A percentile compares a stretch with the other conserved stretches of the same genome.
These are phyloP conservation scores for Torrubiella hemipterigena DNA, from an alignment of 2,329 filamentous ascomycete species.

Conservation along the genomic window DNA sequence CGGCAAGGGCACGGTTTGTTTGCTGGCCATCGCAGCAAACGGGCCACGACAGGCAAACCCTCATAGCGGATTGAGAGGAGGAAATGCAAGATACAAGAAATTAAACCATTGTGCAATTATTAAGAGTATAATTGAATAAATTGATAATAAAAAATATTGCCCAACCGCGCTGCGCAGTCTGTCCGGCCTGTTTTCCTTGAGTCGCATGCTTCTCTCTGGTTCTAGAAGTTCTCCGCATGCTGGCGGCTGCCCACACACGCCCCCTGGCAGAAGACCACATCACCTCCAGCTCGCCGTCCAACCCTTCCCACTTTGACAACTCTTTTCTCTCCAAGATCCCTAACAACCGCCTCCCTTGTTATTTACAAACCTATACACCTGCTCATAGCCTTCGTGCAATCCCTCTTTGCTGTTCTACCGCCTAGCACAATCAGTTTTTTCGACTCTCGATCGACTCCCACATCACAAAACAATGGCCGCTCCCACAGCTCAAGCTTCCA, in stretches of 20 bases:
- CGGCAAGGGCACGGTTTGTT: too few relatives aligned
- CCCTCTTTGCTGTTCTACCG: background rate
- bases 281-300: slow-evolving; percentile 1
- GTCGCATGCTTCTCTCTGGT: slow-evolving; percentile 13
- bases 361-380: background rate
- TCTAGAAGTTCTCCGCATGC: slow-evolving; percentile 9
- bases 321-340: slow-evolving; percentile 1
- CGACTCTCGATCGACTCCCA: slow-evolving; percentile 3
- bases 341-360: too few relatives aligned
- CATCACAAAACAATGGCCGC: slow-evolving; percentile 41
- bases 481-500: slow-evolving; percentile 49
- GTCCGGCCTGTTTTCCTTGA: slow-evolving; percentile 5
- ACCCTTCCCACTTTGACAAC: too few relatives aligned
- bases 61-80: too few relatives aligned
- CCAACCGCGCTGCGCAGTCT: too few relatives aligned
- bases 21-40: too few relatives aligned
- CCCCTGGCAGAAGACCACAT: slow-evolving; percentile 2
- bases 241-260: background rate
- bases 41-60: background rate
- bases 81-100: too few relatives aligned
- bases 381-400: background rate
- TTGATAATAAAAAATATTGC: too few relatives aligned
- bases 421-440: background rate
- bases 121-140: too few relatives aligned
- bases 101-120: too few relatives aligned